These are phyloP conservation scores for Coprinopsis strossmayeri DNA, from an alignment of 768 basidiomycete species.

Conservation along the genomic window DNA sequence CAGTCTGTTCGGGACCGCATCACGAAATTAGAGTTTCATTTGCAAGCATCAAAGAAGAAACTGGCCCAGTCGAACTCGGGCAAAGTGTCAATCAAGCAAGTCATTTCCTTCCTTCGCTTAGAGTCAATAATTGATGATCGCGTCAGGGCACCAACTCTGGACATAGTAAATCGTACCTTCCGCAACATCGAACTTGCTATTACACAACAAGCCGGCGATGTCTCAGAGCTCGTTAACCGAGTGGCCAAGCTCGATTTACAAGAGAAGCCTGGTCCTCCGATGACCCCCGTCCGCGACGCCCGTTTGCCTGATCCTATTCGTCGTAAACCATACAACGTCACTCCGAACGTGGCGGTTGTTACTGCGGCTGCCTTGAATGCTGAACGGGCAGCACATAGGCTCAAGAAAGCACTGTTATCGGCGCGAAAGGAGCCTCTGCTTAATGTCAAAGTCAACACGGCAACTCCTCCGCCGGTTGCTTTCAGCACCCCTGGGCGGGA, in stretches of 20 bases:
- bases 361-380: conserved; percentile 81
- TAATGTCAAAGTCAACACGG: conserved; percentile 44
- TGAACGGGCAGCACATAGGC: conserved; percentile 62
- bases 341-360: conserved; percentile 61
- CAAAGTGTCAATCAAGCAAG: conserved; percentile 57
- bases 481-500: conserved; percentile 32
- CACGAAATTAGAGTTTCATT: conserved; percentile 71
- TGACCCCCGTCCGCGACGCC: conserved; percentile 28
- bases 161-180: conserved; percentile 78
- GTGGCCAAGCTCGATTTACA: conserved; percentile 43
- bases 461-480: conserved; percentile 27
- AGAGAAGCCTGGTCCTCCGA: conserved; percentile 13
- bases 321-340: conserved; percentile 38
- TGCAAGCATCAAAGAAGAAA: conserved; percentile 65
- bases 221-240: conserved; percentile 46
- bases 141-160: conserved; percentile 73
- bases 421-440: conserved; percentile 60
- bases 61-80: conserved; percentile 56
- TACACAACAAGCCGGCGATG: conserved; percentile 50
- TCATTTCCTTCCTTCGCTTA: conserved; percentile 6
- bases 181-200: conserved; percentile 78
- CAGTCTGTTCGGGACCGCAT: conserved; percentile 69
- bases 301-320: conserved; percentile 30
- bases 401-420: conserved; percentile 62
- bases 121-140: neutral